phyloP scores from a whole-genome alignment of 1,139 yeast genomes.

The Debaryomyces singareniensis region DNA sequence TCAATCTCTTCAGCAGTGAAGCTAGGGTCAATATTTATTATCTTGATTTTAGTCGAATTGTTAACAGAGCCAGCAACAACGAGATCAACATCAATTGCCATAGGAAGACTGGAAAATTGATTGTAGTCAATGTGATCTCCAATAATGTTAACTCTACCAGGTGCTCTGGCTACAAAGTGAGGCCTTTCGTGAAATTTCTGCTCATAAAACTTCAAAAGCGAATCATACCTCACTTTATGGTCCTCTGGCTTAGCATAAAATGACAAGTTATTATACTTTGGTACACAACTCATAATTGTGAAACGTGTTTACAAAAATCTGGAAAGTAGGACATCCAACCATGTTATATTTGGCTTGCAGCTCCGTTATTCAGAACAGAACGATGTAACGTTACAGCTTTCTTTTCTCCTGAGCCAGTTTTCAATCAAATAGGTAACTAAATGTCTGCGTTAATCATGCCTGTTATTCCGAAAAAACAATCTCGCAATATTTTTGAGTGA shows the following conservation, averaged over 20 bases:
- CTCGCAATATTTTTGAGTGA: too few relatives aligned
- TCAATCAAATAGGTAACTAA: too few relatives aligned
- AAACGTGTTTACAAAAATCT: too few relatives aligned
- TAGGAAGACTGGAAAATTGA: slow-evolving; percentile 64
- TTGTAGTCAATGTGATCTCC: slow-evolving; percentile 76
- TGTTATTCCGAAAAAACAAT: too few relatives aligned
- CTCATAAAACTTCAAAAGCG: slow-evolving; percentile 15
- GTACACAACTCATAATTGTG: slow-evolving; percentile 15
- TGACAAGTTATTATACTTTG: slow-evolving; percentile 27
- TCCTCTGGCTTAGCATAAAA: slow-evolving; percentile 27
- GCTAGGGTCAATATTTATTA: slow-evolving; percentile 33
- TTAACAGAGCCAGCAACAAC: slow-evolving; percentile 44
- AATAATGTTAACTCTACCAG: slow-evolving; percentile 69
- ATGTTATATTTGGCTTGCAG: too few relatives aligned
- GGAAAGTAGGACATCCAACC: too few relatives aligned
- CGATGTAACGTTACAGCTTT: too few relatives aligned
- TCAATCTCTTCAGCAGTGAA: slow-evolving; percentile 30
- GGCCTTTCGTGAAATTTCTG: slow-evolving; percentile 21
- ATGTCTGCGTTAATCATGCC: too few relatives aligned
- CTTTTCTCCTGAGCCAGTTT: too few relatives aligned
- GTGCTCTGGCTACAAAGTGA: slow-evolving; percentile 52
- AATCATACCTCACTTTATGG: slow-evolving; percentile 21
- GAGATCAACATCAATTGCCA: slow-evolving; percentile 67
- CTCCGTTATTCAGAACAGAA: too few relatives aligned
- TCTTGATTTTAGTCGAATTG: slow-evolving; percentile 23